phyloP scores from a whole-genome alignment of 116 monocot genomes.

The Papilionanthe hybrid region DNA sequence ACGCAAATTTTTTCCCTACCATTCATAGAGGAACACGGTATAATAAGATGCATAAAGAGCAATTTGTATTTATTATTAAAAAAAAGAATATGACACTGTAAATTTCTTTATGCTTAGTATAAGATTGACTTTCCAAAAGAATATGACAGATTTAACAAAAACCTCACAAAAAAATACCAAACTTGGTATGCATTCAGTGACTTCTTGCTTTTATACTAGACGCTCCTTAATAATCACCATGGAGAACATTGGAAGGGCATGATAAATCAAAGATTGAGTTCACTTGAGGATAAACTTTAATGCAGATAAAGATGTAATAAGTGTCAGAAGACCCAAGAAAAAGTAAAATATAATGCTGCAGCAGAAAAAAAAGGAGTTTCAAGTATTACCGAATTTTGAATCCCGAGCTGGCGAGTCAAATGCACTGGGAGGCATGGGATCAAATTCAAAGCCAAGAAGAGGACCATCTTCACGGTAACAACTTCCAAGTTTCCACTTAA shows the following conservation, averaged over 20 bases:
- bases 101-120: not conserved
- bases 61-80: not conserved
- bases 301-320: not conserved
- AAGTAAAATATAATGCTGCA: not conserved
- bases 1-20: not conserved
- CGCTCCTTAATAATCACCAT: not conserved
- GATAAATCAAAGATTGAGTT: not conserved
- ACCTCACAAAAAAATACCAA: not conserved
- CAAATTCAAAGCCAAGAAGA: constrained; percentile 21
- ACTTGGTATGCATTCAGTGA: not conserved
- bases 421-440: constrained; percentile 41
- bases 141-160: not conserved
- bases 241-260: not conserved
- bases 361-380: not conserved
- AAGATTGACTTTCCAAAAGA: not conserved
- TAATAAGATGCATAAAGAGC: not conserved
- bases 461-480: constrained; percentile 39
- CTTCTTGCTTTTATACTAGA: not conserved
- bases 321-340: not conserved
- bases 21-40: not conserved
- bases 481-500: constrained; percentile 30
- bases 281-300: not conserved
- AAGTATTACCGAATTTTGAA: constrained; percentile 25
- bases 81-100: not conserved
- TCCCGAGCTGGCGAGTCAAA: constrained; percentile 34